Evolutionary conservation across 495 filamentous ascomycete genomes (phyloP).

Genomic region (Penicillium antarcticum): DNA sequence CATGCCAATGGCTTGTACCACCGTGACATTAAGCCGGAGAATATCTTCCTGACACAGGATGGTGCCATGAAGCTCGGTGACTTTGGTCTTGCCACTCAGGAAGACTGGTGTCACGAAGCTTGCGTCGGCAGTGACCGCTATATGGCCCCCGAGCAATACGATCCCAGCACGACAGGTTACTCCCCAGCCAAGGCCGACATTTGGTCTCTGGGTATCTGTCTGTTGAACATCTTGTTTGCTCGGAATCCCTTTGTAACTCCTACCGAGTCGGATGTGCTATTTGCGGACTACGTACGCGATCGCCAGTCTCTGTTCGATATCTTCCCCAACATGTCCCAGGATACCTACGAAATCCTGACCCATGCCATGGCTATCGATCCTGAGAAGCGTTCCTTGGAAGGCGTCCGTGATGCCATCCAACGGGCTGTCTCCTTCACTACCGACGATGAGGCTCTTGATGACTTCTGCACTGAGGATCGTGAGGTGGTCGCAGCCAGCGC

Average conservation of each 20-base stretch:
- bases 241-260: constrained; percentile 92
- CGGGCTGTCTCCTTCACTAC: constrained; percentile 90
- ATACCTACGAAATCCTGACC: constrained; percentile 89
- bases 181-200: constrained; percentile 91
- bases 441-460: constrained; percentile 85
- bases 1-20: constrained; percentile 90
- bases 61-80: constrained; percentile 95
- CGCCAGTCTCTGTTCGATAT: constrained; percentile 95
- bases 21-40: constrained; percentile 99
- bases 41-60: constrained; percentile 86
- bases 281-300: constrained; percentile 87
- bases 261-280: constrained; percentile 80
- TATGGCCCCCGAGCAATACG: constrained; percentile 98
- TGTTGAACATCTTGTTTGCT: constrained; percentile 93
- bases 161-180: constrained; percentile 79
- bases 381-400: constrained; percentile 75
- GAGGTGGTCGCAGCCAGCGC: constrained; percentile 70
- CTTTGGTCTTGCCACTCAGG: constrained; percentile 86
- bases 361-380: constrained; percentile 89
- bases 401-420: constrained; percentile 69
- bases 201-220: constrained; percentile 93
- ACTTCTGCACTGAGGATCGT: constrained; percentile 85
- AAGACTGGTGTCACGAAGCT: constrained; percentile 82
- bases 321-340: constrained; percentile 97
- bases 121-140: constrained; percentile 97